Evolutionary conservation across 2,329 filamentous ascomycete species (phyloP), one percentile per base, ranked within the genome.

Genomic region (Dothidotthia symphoricarpi): DNA sequence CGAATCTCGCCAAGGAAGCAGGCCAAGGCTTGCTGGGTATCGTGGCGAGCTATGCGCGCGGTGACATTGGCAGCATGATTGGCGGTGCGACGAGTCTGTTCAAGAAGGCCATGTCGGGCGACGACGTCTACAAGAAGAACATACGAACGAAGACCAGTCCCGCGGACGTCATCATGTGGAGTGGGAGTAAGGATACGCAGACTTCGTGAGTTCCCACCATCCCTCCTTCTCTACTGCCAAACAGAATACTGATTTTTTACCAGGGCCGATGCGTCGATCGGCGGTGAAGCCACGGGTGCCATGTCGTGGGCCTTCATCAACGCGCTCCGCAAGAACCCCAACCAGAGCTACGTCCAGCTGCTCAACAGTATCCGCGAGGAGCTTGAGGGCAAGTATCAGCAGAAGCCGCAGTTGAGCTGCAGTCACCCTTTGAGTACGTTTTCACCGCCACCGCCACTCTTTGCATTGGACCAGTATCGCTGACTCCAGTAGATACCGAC

Each of bases 221-320:
- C 16, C 16, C 8, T 27, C 25, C 13, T n/a, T 14, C 8, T 2
- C 12, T 17, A 9, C 15, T 11, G 22, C 7, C 13, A 29, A 9
- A 22, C 19, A 22, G 9, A 6, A 13, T 34, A 16, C 30, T 49
- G 39, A 46, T 35, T 17, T 5, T 17, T 22, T 12, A 15, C 14
- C 32, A 95, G 89, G 42, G 86, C 88, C 70, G 93, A 98, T 67
- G 90, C 93, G 10, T 86, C 82, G 17, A 96, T 97, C 52, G 81
- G 78, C 28, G 82, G 88, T 39, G 79, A 96, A 70, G 91, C 93
- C 24, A 98, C 93, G 0, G 93, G 93, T 38, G 93, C 93, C 67
- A 97, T 98, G 93, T 95, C 89, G 3, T 96, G 86, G 82, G 93
- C 93, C 2, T 98, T 98, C 67, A 93, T 98, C 67, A 82, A 78